phyloP scores from a whole-genome alignment of 1,139 yeast species.

The Geotrichum citri-aurantii region DNA sequence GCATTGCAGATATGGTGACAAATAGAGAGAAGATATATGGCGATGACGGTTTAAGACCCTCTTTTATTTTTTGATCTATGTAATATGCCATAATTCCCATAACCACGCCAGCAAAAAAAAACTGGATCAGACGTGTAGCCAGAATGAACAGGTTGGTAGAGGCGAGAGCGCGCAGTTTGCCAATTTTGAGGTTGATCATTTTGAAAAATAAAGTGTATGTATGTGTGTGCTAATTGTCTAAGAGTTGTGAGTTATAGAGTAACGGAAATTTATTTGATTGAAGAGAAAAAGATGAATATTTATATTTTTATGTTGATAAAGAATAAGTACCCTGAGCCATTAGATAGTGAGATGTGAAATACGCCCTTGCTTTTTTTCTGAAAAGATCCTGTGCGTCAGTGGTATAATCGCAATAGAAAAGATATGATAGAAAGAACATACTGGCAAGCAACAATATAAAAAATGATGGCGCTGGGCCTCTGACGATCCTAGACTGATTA shows the following conservation, averaged over 20 bases:
- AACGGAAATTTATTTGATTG: neutral
- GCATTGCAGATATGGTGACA: slow-evolving; percentile 26
- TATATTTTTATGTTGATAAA: neutral
- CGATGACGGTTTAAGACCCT: slow-evolving; percentile 22
- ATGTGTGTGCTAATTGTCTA: neutral
- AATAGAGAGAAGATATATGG: slow-evolving; percentile 29
- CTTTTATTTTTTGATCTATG: slow-evolving; percentile 21
- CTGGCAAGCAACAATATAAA: too few species aligned
- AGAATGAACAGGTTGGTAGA: slow-evolving; percentile 29
- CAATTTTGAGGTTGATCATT: neutral
- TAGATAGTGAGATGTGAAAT: neutral
- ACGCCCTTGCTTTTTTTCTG: neutral
- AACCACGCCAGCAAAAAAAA: slow-evolving; percentile 32
- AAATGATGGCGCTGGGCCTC: neutral
- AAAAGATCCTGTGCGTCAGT: neutral
- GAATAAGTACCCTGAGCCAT: neutral
- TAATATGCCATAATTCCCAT: slow-evolving; percentile 31
- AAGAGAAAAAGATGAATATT: neutral
- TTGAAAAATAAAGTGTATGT: neutral
- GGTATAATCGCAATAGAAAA: neutral
- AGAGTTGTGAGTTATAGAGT: neutral
- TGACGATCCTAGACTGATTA: neutral
- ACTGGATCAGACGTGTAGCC: slow-evolving; percentile 29
- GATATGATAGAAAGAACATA: neutral
- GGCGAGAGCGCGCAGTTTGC: slow-evolving; percentile 18